Conservation (phyloP, 345 rosid genomes). For the Cochlearia excelsa region DNA sequence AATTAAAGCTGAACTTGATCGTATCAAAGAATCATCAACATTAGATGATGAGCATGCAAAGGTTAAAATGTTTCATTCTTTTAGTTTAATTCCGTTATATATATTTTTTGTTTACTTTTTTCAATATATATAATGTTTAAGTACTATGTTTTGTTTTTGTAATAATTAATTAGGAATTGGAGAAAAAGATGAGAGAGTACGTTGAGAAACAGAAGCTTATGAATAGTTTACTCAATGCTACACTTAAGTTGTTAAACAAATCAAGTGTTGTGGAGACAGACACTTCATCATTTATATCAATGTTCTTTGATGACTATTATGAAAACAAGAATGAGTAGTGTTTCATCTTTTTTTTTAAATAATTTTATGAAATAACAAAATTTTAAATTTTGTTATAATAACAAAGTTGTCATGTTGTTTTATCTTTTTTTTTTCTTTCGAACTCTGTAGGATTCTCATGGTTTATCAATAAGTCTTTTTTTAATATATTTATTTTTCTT, state of each 20-base stretch:
- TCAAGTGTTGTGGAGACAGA: background rate
- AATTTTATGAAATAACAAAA: no score
- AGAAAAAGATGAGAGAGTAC: background rate
- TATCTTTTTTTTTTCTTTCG: no score
- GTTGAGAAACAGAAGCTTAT: slow-evolving; percentile 1
- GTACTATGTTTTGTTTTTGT: background rate
- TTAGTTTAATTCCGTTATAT: background rate
- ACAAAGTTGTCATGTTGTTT: no score
- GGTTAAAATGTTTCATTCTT: background rate
- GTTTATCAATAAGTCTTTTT: no score
- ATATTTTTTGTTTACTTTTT: no score
- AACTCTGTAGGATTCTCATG: no score
- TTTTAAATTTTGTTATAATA: no score
- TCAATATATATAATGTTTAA: background rate
- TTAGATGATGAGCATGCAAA: slow-evolving; percentile 4
- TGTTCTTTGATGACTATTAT: background rate
- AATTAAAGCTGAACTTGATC: background rate
- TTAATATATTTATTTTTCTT: no score
- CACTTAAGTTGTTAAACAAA: background rate
- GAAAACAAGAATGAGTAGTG: background rate
- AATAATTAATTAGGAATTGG: background rate
- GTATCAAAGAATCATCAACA: background rate
- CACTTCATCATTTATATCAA: background rate
- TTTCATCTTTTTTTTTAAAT: background rate
- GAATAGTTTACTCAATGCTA: background rate